Percentiles rank a stretch among this genome's conserved stretches.
phyloP scores from a whole-genome alignment of 2,329 filamentous ascomycete genomes.

The Aspergillus arachidicola region DNA sequence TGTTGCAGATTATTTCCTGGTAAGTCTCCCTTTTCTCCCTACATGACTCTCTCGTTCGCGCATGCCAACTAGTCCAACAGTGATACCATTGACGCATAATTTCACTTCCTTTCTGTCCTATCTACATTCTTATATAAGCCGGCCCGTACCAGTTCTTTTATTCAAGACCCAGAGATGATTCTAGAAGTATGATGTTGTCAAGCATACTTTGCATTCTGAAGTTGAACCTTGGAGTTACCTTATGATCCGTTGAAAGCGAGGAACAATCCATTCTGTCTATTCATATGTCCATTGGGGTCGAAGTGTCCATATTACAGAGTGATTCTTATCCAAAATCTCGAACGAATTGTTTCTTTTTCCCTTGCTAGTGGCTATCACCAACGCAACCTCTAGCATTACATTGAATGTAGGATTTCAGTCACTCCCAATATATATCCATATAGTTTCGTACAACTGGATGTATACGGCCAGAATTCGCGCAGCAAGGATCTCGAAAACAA shows the following conservation, averaged over 20 bases:
- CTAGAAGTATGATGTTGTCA: neutral
- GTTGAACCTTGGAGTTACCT: neutral
- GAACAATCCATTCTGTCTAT: neutral
- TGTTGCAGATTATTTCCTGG: constrained; percentile 92
- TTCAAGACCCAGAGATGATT: neutral
- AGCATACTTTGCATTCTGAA: constrained; percentile 1
- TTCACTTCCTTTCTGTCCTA: constrained; percentile 7
- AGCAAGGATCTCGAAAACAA: neutral
- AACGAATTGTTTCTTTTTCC: neutral
- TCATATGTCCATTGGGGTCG: neutral
- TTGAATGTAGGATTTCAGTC: neutral
- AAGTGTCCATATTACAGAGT: neutral
- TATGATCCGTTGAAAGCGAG: neutral
- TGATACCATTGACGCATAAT: constrained; percentile 12
- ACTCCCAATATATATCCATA: neutral
- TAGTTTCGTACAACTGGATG: neutral
- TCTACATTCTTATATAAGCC: constrained; percentile 16
- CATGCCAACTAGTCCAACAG: neutral
- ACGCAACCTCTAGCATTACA: neutral
- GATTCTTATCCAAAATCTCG: neutral
- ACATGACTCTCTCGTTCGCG: neutral
- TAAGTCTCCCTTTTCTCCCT: constrained; percentile 26
- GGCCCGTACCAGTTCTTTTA: constrained; percentile 7
- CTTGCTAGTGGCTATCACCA: neutral
- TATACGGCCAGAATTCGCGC: neutral